These are phyloP conservation scores for Metschnikowia dekortorum DNA, from an alignment of 805 yeast genomes.

Conservation along the genomic window DNA sequence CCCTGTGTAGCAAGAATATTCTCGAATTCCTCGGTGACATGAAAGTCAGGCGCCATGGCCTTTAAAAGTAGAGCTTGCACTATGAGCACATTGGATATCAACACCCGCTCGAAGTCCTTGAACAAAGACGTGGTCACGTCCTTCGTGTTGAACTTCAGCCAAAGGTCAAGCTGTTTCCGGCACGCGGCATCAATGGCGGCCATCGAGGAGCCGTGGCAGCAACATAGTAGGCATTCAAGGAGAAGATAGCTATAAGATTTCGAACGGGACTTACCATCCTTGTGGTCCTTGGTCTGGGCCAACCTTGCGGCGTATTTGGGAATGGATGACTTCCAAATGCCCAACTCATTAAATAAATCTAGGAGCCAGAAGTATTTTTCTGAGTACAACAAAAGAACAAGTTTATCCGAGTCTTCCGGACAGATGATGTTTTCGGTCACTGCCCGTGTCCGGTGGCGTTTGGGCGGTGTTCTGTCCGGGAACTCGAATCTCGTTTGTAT, in stretches of 20 bases:
- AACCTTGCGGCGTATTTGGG: constrained; percentile 30
- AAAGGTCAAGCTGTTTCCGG: constrained; percentile 22
- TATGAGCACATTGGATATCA: constrained; percentile 29
- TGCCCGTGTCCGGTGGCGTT: not conserved
- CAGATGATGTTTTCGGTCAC: not conserved
- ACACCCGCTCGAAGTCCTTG: constrained; percentile 25
- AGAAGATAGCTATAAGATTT: constrained; percentile 17
- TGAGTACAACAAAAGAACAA: constrained; percentile 25
- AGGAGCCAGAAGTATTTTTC: constrained; percentile 37
- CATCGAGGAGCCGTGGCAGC: constrained; percentile 16
- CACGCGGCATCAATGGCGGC: constrained; percentile 9
- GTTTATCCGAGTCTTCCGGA: constrained; percentile 14
- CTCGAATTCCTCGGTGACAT: constrained; percentile 7
- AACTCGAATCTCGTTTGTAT: not conserved
- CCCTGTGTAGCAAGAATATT: constrained; percentile 29
- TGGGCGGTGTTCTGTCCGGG: not conserved
- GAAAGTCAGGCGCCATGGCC: constrained; percentile 8
- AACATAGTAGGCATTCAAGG: constrained; percentile 29
- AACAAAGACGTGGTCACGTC: constrained; percentile 11
- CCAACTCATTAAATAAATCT: constrained; percentile 37
- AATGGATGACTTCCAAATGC: constrained; percentile 33
- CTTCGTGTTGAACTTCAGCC: constrained; percentile 18
- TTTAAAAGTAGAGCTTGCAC: constrained; percentile 20
- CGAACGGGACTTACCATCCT: constrained; percentile 5
- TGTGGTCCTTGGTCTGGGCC: constrained; percentile 5